Evolutionary conservation across 208 protist species (phyloP).

Genomic region (Tetramitus jugosus): DNA sequence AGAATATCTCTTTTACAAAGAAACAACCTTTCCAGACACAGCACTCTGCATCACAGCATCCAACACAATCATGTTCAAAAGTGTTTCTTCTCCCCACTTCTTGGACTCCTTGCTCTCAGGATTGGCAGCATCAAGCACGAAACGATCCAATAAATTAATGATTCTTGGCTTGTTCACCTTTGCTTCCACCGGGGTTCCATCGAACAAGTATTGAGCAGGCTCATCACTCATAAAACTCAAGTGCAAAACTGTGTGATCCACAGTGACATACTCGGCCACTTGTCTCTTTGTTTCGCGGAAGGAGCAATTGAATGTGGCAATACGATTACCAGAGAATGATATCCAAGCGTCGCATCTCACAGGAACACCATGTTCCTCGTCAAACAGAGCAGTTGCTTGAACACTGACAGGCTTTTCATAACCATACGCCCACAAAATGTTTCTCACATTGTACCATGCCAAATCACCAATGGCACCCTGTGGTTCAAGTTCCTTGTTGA

Average conservation of each 20-base stretch:
- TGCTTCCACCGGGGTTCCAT: not conserved
- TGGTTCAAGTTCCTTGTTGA: not conserved
- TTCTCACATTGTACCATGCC: slow-evolving; percentile 2
- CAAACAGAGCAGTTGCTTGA: not conserved
- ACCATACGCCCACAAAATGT: not conserved
- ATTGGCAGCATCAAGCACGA: not conserved
- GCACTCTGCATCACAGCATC: not conserved
- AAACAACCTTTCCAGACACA: too few species aligned
- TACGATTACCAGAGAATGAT: not conserved
- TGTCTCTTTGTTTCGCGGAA: not conserved
- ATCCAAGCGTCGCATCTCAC: not conserved
- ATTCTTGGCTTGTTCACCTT: not conserved
- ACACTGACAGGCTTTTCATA: not conserved
- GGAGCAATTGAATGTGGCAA: not conserved
- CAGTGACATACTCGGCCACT: not conserved
- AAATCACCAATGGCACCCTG: not conserved
- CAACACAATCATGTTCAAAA: not conserved
- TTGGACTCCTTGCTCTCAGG: not conserved
- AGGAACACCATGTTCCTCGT: not conserved
- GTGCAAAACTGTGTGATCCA: not conserved
- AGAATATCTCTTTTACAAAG: too few species aligned
- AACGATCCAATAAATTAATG: not conserved
- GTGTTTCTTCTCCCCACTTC: not conserved
- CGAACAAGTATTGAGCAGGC: not conserved
- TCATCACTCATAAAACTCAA: not conserved